A percentile compares a stretch with the other conserved stretches of the same genome.
These are phyloP conservation scores for Protomyces inouyei DNA, from an alignment of 1,139 yeast species.

Conservation along the genomic window DNA sequence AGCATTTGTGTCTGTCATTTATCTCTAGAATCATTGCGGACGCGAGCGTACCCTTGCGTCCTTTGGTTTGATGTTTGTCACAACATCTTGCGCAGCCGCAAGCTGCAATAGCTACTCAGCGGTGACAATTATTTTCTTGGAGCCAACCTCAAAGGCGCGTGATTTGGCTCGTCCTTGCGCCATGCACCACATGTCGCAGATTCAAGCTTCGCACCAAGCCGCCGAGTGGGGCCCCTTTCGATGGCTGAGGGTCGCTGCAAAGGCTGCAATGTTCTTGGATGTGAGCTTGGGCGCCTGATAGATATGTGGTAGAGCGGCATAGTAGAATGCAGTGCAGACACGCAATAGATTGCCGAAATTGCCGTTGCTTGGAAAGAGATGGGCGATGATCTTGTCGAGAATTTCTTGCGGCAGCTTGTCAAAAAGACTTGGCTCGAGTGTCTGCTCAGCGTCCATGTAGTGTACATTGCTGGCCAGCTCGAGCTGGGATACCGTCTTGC, in stretches of 20 bases:
- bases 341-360: conserved; percentile 49
- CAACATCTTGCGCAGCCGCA: too few relatives aligned
- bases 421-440: background rate
- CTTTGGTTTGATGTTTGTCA: too few relatives aligned
- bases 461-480: too few relatives aligned
- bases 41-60: too few relatives aligned
- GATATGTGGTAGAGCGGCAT: conserved; percentile 54
- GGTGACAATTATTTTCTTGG: too few relatives aligned
- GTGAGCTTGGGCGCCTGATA: conserved; percentile 60
- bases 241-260: conserved; percentile 60
- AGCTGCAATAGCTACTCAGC: too few relatives aligned
- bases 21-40: too few relatives aligned
- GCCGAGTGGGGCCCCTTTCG: conserved; percentile 36
- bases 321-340: conserved; percentile 61
- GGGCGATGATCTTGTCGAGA: conserved; percentile 50
- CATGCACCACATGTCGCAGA: conserved; percentile 71
- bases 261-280: conserved; percentile 62
- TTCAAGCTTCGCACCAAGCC: conserved; percentile 48
- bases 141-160: conserved; percentile 50
- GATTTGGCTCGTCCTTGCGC: conserved; percentile 89
- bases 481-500: too few relatives aligned
- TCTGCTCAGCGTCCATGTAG: background rate
- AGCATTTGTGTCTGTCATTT: too few relatives aligned
- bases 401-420: conserved; percentile 55
- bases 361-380: conserved; percentile 40